Evolutionary conservation across 1,139 yeast species (phyloP).

Genomic region (Diutina sp.): DNA sequence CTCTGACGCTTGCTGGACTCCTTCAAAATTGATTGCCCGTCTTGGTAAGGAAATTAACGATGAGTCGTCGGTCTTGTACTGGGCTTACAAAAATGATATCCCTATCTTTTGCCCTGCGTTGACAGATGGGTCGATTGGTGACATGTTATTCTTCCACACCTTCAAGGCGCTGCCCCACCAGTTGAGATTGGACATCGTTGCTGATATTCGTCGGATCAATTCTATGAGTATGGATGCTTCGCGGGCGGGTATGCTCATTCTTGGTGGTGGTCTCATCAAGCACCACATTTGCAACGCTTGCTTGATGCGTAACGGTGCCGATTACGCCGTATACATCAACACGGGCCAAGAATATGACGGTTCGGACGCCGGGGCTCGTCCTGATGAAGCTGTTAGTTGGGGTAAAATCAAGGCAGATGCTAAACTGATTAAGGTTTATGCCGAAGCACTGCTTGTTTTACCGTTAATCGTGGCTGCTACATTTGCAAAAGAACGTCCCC

Average conservation of each 20-base stretch:
- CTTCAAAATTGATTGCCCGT: slow-evolving; percentile 82
- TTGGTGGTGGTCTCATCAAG: slow-evolving; percentile 94
- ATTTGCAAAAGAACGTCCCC: slow-evolving; percentile 47
- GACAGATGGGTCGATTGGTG: slow-evolving; percentile 97
- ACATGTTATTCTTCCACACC: slow-evolving; percentile 96
- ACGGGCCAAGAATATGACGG: slow-evolving; percentile 99
- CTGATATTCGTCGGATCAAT: slow-evolving; percentile 83
- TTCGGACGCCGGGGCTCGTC: slow-evolving; percentile 98
- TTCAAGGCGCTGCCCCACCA: slow-evolving; percentile 88
- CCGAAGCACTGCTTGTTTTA: slow-evolving; percentile 92
- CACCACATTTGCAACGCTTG: slow-evolving; percentile 98
- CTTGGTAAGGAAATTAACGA: slow-evolving; percentile 91
- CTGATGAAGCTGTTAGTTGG: slow-evolving; percentile 98
- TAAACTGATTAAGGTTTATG: slow-evolving; percentile 77
- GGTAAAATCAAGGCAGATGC: slow-evolving; percentile 97
- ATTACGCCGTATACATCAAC: slow-evolving; percentile 90
- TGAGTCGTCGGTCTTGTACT: slow-evolving; percentile 86
- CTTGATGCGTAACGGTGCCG: slow-evolving; percentile 98
- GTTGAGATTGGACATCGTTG: slow-evolving; percentile 80
- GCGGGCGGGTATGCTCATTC: slow-evolving; percentile 86
- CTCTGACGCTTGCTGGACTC: slow-evolving; percentile 64
- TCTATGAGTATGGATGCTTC: slow-evolving; percentile 94
- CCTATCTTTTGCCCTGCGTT: slow-evolving; percentile 96
- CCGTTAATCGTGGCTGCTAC: slow-evolving; percentile 97
- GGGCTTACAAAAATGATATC: slow-evolving; percentile 95